These are phyloP conservation scores for Marasmius oreades DNA, from an alignment of 1,284 basidiomycete genomes.

Conservation along the genomic window DNA sequence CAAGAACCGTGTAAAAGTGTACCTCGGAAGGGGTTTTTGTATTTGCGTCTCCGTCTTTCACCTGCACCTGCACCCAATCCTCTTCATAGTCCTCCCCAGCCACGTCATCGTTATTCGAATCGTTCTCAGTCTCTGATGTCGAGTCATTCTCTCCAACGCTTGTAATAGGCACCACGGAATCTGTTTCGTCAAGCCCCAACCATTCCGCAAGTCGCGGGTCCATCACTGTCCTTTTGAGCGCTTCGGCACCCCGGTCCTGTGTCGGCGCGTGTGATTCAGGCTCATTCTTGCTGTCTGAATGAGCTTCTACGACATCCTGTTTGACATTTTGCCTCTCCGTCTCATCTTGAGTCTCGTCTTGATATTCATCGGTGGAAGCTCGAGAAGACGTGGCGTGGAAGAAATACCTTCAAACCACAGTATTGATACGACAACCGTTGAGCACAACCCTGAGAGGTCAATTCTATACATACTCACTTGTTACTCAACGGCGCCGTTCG, in stretches of 20 bases:
- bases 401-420: slow-evolving; percentile 52
- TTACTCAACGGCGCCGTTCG: slow-evolving; percentile 58
- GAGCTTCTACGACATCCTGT: slow-evolving; percentile 14
- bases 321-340: slow-evolving; percentile 19
- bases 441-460: neutral
- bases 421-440: neutral
- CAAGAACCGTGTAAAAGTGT: slow-evolving; percentile 12
- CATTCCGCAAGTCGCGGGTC: slow-evolving; percentile 58
- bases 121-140: slow-evolving; percentile 60
- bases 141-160: slow-evolving; percentile 26
- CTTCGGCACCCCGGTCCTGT: neutral
- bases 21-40: neutral
- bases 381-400: slow-evolving; percentile 60
- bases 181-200: slow-evolving; percentile 46
- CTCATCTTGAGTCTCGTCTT: slow-evolving; percentile 32
- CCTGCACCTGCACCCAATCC: slow-evolving; percentile 42
- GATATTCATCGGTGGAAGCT: slow-evolving; percentile 39
- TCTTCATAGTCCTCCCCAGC: slow-evolving; percentile 31
- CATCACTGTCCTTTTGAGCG: slow-evolving; percentile 20
- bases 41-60: slow-evolving; percentile 23
- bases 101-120: slow-evolving; percentile 65
- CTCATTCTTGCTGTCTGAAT: slow-evolving; percentile 19
- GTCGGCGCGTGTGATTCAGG: neutral
- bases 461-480: slow-evolving; percentile 43
- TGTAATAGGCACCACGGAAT: neutral